These are phyloP conservation scores for Aristolochia fimbriata DNA, from an alignment of 164 flowering plant genomes.

Conservation along the genomic window DNA sequence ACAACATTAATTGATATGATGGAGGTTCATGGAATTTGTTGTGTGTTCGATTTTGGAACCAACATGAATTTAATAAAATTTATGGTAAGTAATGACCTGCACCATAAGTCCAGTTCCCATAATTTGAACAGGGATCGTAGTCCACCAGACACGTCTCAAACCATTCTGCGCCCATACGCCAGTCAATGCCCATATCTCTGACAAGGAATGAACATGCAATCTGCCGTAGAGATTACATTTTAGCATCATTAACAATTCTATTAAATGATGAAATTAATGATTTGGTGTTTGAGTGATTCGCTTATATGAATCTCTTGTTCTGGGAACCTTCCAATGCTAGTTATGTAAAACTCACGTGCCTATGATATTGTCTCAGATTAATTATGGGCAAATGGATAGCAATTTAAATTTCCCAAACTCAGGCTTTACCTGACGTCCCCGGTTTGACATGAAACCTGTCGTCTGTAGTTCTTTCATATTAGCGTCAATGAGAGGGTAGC, in stretches of 20 bases:
- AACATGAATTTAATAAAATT: background rate
- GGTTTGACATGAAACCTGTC: slow-evolving; percentile 95
- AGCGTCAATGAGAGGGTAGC: slow-evolving; percentile 92
- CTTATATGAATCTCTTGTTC: no score
- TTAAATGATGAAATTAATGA: no score
- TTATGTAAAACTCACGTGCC: no score
- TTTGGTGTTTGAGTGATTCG: no score
- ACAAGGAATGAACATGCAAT: slow-evolving; percentile 97
- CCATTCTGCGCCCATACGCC: slow-evolving; percentile 99
- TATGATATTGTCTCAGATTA: no score
- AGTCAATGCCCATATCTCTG: slow-evolving; percentile 93
- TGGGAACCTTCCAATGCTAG: no score
- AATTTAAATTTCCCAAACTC: background rate
- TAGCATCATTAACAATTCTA: no score
- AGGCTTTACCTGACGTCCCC: slow-evolving; percentile 76
- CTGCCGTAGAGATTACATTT: slow-evolving; percentile 22
- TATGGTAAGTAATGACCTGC: slow-evolving; percentile 45
- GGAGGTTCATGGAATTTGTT: no score
- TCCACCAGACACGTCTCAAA: slow-evolving; percentile 92
- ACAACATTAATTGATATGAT: no score
- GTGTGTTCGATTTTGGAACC: background rate
- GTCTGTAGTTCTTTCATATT: slow-evolving; percentile 77
- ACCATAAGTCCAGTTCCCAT: slow-evolving; percentile 99
- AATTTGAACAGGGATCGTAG: slow-evolving; percentile 95
- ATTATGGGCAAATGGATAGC: no score